Evolutionary conservation across 768 basidiomycete species (phyloP).

Genomic region (Leccinum subtestaceum): DNA sequence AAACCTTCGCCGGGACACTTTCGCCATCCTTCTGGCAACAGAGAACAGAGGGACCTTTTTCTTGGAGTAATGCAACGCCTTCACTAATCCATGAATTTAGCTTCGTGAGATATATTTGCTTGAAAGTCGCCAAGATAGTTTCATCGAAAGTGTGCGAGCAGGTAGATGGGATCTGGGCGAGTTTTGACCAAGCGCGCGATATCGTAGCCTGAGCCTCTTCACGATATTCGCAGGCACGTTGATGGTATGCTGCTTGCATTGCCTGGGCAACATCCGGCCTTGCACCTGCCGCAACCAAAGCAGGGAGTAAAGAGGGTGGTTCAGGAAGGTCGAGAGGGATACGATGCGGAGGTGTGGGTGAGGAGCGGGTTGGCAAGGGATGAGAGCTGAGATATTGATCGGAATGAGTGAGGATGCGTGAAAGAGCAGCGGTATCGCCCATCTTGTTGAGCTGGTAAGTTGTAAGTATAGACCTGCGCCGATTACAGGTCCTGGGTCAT

Average conservation of each 20-base stretch:
- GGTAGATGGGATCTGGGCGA: slow-evolving; percentile 2
- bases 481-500: too few species aligned
- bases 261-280: not conserved
- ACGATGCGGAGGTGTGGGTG: not conserved
- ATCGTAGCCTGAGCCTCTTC: not conserved
- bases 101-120: slow-evolving; percentile 1
- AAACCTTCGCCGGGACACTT: not conserved
- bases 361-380: not conserved
- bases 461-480: too few species aligned
- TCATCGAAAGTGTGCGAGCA: not conserved
- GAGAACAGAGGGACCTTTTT: not conserved
- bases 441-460: too few species aligned
- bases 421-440: not conserved
- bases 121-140: slow-evolving; percentile 3
- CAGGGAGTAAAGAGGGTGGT: slow-evolving; percentile 1
- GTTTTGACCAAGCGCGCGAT: not conserved
- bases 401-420: not conserved
- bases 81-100: not conserved
- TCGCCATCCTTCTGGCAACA: not conserved
- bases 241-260: not conserved
- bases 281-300: slow-evolving; percentile 5
- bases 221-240: slow-evolving; percentile 3
- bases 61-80: not conserved
- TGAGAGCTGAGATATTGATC: slow-evolving; percentile 1
- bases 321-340: slow-evolving; percentile 4